phyloP scores from a whole-genome alignment of 495 filamentous ascomycete genomes.

The Parathielavia hyrcaniae region DNA sequence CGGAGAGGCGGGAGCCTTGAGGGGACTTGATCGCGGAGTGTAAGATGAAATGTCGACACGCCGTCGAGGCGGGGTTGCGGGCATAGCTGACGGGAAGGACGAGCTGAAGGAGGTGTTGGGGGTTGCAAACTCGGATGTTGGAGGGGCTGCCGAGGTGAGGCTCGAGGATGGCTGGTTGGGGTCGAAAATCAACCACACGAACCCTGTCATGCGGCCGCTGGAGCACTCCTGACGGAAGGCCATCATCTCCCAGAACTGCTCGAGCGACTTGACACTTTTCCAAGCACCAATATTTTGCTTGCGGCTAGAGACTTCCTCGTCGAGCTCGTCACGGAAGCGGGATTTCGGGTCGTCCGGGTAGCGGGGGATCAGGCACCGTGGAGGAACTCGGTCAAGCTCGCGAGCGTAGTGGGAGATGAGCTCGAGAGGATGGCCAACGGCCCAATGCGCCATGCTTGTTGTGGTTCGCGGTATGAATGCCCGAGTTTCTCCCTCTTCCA shows the following conservation, averaged over 20 bases:
- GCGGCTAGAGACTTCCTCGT: constrained; percentile 53
- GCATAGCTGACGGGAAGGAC: constrained; percentile 16
- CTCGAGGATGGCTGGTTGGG: constrained; percentile 21
- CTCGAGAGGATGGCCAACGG: constrained; percentile 50
- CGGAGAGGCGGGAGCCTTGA: constrained; percentile 16
- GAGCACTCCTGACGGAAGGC: constrained; percentile 93
- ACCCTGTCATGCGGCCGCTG: constrained; percentile 81
- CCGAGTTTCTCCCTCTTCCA: constrained; percentile 67
- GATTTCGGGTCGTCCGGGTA: constrained; percentile 97
- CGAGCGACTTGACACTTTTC: constrained; percentile 73
- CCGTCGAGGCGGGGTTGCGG: constrained; percentile 34
- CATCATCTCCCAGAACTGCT: constrained; percentile 99
- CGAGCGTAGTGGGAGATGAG: constrained; percentile 57
- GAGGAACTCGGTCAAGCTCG: constrained; percentile 58
- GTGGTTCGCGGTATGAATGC: constrained; percentile 49
- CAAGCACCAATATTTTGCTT: constrained; percentile 57
- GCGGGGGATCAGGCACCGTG: constrained; percentile 76
- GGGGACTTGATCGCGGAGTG: constrained; percentile 24
- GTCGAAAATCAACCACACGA: constrained; percentile 85
- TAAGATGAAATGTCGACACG: constrained; percentile 17
- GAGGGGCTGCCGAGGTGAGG: neutral
- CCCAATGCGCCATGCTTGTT: constrained; percentile 45
- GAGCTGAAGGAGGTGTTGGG: constrained; percentile 27
- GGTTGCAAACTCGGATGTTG: constrained; percentile 7
- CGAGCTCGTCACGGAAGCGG: constrained; percentile 80